Percentiles rank a stretch among this genome's conserved stretches.
Conservation (phyloP, 148 eudicot genomes). For the Persicaria maculosa region DNA sequence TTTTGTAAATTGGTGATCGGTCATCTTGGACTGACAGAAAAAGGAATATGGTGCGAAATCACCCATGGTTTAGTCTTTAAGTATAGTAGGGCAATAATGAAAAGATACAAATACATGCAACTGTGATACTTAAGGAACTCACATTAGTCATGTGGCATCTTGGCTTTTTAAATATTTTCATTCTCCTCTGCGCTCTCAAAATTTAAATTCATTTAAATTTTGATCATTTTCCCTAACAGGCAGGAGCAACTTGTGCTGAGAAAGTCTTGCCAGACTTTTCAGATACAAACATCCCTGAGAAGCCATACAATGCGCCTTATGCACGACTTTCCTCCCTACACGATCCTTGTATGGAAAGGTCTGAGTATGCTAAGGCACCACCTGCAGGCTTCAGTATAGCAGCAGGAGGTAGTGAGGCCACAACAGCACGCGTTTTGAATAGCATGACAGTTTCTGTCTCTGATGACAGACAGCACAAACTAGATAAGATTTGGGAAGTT, state of each 20-base stretch:
- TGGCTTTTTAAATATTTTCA: slow-evolving; percentile 5
- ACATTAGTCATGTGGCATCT: background rate
- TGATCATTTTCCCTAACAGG: slow-evolving; percentile 24
- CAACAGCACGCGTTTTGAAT: slow-evolving; percentile 36
- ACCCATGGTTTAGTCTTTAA: background rate
- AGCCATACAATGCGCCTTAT: slow-evolving; percentile 65
- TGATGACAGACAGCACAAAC: slow-evolving; percentile 31
- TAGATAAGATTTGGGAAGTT: slow-evolving; percentile 40
- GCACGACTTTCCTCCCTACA: slow-evolving; percentile 78
- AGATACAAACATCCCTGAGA: slow-evolving; percentile 19
- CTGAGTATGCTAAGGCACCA: slow-evolving; percentile 54
- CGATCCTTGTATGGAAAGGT: slow-evolving; percentile 49
- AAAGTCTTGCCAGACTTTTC: slow-evolving; percentile 26
- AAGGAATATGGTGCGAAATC: background rate
- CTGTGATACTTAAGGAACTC: background rate
- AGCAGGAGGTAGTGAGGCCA: slow-evolving; percentile 20
- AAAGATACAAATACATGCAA: background rate
- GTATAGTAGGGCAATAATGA: background rate
- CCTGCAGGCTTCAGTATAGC: slow-evolving; percentile 23
- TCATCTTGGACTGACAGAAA: background rate
- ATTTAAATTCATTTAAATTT: background rate
- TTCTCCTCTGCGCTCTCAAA: background rate
- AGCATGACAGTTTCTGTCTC: slow-evolving; percentile 19
- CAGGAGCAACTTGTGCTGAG: slow-evolving; percentile 20
- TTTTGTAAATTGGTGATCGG: background rate